phyloP scores from a whole-genome alignment of 2,329 filamentous ascomycete species.

The Xylariomycetidae sp. region DNA sequence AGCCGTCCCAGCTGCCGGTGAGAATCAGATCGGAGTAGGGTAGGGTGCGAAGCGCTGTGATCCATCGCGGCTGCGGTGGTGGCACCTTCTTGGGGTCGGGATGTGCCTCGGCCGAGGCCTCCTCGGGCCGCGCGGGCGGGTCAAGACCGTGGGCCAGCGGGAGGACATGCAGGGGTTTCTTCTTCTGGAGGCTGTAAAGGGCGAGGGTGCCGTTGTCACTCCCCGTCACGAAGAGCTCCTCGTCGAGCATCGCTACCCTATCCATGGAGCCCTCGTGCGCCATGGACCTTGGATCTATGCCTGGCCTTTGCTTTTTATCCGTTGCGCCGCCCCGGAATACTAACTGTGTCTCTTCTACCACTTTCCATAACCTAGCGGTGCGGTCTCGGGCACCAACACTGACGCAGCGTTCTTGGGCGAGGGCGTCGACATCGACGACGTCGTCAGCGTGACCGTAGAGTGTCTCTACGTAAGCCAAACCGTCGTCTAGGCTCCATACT shows the following conservation, averaged over 20 bases:
- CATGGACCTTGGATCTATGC: constrained; percentile 47
- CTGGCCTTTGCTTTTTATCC: constrained; percentile 44
- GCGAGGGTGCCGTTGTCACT: constrained; percentile 84
- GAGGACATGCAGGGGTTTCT: constrained; percentile 83
- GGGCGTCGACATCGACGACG: constrained; percentile 76
- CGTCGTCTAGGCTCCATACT: constrained; percentile 87
- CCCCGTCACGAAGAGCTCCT: constrained; percentile 85
- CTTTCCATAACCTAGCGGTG: constrained; percentile 92
- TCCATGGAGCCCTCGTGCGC: constrained; percentile 83
- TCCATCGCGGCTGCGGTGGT: constrained; percentile 71
- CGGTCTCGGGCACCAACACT: constrained; percentile 88
- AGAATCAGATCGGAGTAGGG: constrained; percentile 89
- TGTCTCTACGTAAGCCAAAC: constrained; percentile 84
- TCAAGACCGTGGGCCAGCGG: constrained; percentile 83
- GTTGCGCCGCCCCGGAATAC: constrained; percentile 78
- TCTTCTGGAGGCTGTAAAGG: constrained; percentile 83
- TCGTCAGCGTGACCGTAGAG: constrained; percentile 94
- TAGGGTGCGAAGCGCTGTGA: constrained; percentile 81
- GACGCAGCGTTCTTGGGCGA: constrained; percentile 83
- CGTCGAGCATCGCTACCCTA: constrained; percentile 84
- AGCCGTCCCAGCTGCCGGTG: constrained; percentile 92
- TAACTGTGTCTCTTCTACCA: constrained; percentile 89
- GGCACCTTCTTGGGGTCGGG: constrained; percentile 57
- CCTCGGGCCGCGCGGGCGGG: constrained; percentile 58
- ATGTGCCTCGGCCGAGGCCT: constrained; percentile 68